These are phyloP conservation scores for Pestalotiopsis sp. DNA, from an alignment of 2,329 filamentous ascomycete genomes.

Conservation along the genomic window DNA sequence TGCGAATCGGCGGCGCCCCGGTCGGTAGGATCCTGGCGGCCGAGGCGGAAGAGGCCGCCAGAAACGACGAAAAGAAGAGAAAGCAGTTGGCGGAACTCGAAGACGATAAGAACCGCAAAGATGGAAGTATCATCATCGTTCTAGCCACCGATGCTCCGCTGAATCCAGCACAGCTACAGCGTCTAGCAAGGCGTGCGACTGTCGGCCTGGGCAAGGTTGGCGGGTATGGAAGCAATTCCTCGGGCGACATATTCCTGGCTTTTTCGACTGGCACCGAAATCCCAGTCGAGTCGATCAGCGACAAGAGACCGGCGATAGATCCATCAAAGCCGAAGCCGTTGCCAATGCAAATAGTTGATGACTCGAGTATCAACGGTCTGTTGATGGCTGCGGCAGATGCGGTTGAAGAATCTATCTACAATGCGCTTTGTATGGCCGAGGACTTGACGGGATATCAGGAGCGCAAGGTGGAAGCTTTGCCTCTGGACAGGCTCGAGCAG, in stretches of 20 bases:
- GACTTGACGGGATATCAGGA: slow-evolving; percentile 58
- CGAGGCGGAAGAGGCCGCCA: slow-evolving; percentile 35
- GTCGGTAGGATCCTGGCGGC: slow-evolving; percentile 60
- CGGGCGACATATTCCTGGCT: slow-evolving; percentile 69
- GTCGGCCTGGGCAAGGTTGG: slow-evolving; percentile 64
- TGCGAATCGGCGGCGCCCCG: slow-evolving; percentile 63
- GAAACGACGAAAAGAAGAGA: slow-evolving; percentile 28
- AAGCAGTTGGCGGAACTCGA: slow-evolving; percentile 30
- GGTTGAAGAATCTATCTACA: slow-evolving; percentile 68
- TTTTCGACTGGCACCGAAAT: slow-evolving; percentile 64
- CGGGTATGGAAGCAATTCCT: slow-evolving; percentile 63
- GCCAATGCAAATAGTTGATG: slow-evolving; percentile 52
- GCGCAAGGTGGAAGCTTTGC: slow-evolving; percentile 50
- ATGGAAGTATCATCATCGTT: slow-evolving; percentile 64
- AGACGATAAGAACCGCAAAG: slow-evolving; percentile 52
- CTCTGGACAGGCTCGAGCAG: slow-evolving; percentile 47
- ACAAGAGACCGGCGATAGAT: slow-evolving; percentile 39
- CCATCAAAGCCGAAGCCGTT: slow-evolving; percentile 39
- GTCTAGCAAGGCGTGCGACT: slow-evolving; percentile 63
- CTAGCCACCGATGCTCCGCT: slow-evolving; percentile 64
- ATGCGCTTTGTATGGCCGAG: slow-evolving; percentile 64
- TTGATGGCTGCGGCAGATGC: slow-evolving; percentile 66
- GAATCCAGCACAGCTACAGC: slow-evolving; percentile 57
- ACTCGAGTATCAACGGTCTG: slow-evolving; percentile 61
- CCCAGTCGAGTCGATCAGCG: slow-evolving; percentile 42